Percentiles rank a stretch among this genome's conserved stretches.
phyloP scores from a whole-genome alignment of 2,329 filamentous ascomycete genomes.

The Chalaropsis thielavioides region DNA sequence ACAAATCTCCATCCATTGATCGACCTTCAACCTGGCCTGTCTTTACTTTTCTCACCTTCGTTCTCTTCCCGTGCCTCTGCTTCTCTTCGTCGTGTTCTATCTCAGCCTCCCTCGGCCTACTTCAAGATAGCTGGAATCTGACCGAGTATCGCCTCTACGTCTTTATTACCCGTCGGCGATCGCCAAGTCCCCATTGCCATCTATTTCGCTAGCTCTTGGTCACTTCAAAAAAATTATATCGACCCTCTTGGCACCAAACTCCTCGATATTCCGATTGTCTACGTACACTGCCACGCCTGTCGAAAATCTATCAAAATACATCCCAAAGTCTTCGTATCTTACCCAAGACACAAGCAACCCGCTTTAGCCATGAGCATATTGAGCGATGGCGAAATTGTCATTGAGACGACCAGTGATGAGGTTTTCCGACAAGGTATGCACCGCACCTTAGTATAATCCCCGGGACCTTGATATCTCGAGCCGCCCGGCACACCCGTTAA shows the following conservation, averaged over 20 bases:
- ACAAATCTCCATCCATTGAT: background rate
- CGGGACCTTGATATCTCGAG: background rate
- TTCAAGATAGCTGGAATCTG: constrained; percentile 31
- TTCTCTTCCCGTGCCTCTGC: background rate
- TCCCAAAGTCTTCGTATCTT: too few species aligned
- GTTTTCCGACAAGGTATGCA: constrained; percentile 18
- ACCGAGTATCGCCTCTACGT: constrained; percentile 18
- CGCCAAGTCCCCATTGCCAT: constrained; percentile 25
- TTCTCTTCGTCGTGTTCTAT: constrained; percentile 14
- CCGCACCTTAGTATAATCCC: background rate
- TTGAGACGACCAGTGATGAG: constrained; percentile 18
- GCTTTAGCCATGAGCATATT: background rate
- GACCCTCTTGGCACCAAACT: too few species aligned
- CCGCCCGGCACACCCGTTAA: background rate
- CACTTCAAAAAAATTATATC: too few species aligned
- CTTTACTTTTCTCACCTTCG: background rate
- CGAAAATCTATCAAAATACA: too few species aligned
- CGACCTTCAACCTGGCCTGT: background rate
- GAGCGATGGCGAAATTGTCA: constrained; percentile 16
- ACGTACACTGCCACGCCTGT: too few species aligned
- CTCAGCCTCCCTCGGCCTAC: background rate
- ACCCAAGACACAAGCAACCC: too few species aligned
- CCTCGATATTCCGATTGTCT: too few species aligned
- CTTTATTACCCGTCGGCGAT: constrained; percentile 25
- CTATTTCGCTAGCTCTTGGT: too few species aligned